phyloP scores from a whole-genome alignment of 169 alveolate genomes.

The Theileria equi region DNA sequence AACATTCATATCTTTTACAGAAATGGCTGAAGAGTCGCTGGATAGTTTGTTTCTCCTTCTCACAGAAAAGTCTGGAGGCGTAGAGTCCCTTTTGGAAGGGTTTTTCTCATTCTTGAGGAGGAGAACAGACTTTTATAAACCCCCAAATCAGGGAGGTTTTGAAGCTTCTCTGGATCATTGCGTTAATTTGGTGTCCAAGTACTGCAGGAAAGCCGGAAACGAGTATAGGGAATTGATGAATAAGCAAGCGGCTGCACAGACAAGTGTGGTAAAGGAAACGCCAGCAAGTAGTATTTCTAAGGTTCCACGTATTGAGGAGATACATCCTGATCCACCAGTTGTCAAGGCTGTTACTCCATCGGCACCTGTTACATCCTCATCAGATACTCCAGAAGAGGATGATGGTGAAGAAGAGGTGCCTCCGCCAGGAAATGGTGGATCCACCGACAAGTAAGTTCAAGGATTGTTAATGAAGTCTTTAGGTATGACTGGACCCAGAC shows the following conservation, averaged over 20 bases:
- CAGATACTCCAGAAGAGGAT: too few species aligned
- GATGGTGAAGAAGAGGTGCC: conserved; percentile 40
- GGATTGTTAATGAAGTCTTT: conserved; percentile 70
- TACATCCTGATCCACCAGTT: not conserved
- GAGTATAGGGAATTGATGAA: conserved; percentile 20
- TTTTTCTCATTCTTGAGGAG: conserved; percentile 93
- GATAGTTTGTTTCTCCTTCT: conserved; percentile 87
- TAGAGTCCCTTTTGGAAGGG: conserved; percentile 87
- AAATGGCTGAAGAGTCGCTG: conserved; percentile 55
- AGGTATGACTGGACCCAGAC: conserved; percentile 93
- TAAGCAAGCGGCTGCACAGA: conserved; percentile 19
- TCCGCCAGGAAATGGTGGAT: conserved; percentile 76
- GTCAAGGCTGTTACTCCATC: not conserved
- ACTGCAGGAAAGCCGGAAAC: conserved; percentile 45
- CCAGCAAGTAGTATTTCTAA: not conserved
- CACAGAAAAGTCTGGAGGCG: conserved; percentile 91
- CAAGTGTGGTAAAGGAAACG: conserved; percentile 1
- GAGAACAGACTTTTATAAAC: conserved; percentile 92
- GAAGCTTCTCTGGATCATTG: conserved; percentile 69
- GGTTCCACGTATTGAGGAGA: not conserved
- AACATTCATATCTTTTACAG: too few species aligned
- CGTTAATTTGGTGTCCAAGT: conserved; percentile 35
- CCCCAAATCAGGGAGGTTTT: conserved; percentile 64
- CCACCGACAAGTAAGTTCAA: conserved; percentile 63
- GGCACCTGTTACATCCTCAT: not conserved